These are phyloP conservation scores for Clitoria ternatea DNA, from an alignment of 306 rosid species.

Conservation along the genomic window DNA sequence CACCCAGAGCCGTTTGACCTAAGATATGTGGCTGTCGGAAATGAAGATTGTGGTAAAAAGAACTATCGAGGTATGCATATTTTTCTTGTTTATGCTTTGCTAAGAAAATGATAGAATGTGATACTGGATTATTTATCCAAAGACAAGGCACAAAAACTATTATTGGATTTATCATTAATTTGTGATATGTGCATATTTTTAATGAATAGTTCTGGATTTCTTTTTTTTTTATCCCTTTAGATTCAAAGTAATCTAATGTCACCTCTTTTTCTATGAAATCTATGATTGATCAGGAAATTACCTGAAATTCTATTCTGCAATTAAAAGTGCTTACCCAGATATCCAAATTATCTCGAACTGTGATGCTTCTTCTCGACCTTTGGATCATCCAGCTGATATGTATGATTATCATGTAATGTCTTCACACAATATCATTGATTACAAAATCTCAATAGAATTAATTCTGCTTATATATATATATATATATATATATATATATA, in stretches of 20 bases:
- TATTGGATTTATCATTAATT: not conserved
- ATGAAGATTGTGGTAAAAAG: constrained; percentile 85
- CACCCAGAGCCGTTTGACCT: constrained; percentile 86
- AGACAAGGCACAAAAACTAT: not conserved
- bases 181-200: not conserved
- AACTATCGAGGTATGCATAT: constrained; percentile 61
- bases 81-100: constrained; percentile 1
- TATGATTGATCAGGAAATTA: constrained; percentile 70
- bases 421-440: constrained; percentile 20
- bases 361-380: constrained; percentile 58
- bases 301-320: constrained; percentile 60
- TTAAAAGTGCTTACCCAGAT: constrained; percentile 72
- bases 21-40: constrained; percentile 82
- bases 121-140: not conserved
- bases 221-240: not conserved
- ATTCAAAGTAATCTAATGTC: not conserved
- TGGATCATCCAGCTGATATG: constrained; percentile 89
- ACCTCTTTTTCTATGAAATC: constrained; percentile 2
- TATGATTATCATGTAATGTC: constrained; percentile 85
- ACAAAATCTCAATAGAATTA: not conserved
- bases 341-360: constrained; percentile 84
- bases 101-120: not conserved
- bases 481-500: too few relatives aligned
- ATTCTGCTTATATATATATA: too few relatives aligned
- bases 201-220: not conserved